Base-by-base conservation (phyloP, 257 asterid species). In the Jasminum sambac region DNA sequence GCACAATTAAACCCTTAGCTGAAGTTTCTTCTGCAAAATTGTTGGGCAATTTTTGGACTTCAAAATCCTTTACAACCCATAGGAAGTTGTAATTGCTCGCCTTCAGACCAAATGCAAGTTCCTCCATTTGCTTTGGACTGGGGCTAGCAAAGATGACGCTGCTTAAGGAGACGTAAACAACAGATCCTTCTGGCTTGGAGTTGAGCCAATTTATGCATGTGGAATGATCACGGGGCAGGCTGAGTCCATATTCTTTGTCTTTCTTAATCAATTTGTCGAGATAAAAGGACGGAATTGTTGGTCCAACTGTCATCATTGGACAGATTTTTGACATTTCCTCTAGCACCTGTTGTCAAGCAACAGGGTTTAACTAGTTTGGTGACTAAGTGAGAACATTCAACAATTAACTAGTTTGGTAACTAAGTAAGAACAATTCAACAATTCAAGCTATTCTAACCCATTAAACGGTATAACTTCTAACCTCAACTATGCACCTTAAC, bases 201-300 rank as follows among this genome's bases (percentile, higher is more conserved):
- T 68, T 72, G 17, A 92, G 74, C 98, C 96, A 92, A n/a, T 80
- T 64, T 17, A 74, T 39, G 72, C 83, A 67, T 0, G 76, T 50
- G 2, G 66, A 65, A 6, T 80, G 55, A 42, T 86, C 90, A 0
- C 72, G 42, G 1, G 78, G 83, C 21, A 88, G 86, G 76, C 78
- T 75, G 74, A 92, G 76, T 26, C 80, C 87, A 19, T 86, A 85
- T 0, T 78, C 84, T 11, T 2, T 50, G 81, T 87, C 95, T 10
- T 85, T 78, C 66, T 69, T 74, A 2, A 89, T 66, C 25, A 80
- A 76, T 8, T 83, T 83, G 79, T 91, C 94, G 21, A 89, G 73
- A 72, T 86, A 88, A n/a, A 60, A 55, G 6, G 96, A 92, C 59
- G 98, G 98, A 12, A 92, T 5, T 6, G 96, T 92, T 8, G 98